Conservation (phyloP, 148 eudicot genomes). For the Persicaria tinctoria region DNA sequence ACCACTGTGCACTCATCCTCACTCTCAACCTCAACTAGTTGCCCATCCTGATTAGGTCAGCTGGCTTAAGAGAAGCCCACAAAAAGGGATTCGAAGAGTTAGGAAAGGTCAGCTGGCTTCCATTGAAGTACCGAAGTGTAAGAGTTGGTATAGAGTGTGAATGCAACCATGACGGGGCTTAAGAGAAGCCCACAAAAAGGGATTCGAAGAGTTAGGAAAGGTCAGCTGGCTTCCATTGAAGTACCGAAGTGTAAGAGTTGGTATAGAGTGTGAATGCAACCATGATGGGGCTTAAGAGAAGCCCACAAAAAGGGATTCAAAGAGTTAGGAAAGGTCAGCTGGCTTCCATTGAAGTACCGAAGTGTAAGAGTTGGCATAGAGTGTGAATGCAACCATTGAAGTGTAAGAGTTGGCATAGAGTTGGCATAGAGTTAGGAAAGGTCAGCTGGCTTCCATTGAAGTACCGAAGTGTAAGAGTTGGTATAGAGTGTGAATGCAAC, state of each 20-base stretch:
- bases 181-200: neutral
- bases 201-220: neutral
- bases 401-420: no score
- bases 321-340: no score
- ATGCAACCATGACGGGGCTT: neutral
- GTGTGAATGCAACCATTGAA: no score
- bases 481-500: neutral
- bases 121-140: neutral
- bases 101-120: neutral
- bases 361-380: no score
- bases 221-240: neutral
- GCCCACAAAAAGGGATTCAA: no score
- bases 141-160: neutral
- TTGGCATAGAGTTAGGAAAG: neutral
- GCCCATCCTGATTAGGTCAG: neutral
- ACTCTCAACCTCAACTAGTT: neutral
- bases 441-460: neutral
- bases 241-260: no score
- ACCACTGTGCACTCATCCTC: neutral
- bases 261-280: no score
- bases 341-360: no score
- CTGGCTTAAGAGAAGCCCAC: neutral
- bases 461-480: neutral
- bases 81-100: neutral
- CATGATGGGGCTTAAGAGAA: no score